Conservation (phyloP, 305 asterid genomes). For the Salvia sclarea region DNA sequence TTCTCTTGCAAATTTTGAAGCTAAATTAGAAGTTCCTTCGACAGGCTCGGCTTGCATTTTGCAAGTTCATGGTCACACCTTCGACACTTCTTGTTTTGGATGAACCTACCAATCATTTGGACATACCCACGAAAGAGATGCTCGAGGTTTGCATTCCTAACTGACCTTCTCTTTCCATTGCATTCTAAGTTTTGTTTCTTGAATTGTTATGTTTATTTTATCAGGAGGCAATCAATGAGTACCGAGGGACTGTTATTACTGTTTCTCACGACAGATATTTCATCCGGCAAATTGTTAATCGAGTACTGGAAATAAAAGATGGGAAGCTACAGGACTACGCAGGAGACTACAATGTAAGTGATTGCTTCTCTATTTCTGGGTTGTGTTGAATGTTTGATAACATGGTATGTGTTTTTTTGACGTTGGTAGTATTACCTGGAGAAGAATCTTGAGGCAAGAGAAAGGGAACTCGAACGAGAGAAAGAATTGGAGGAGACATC, state of each 20-base stretch:
- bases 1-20: background rate
- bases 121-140: conserved; percentile 97
- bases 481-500: conserved; percentile 89
- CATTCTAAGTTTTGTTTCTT: conserved; percentile 13
- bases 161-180: conserved; percentile 14
- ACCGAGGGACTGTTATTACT: conserved; percentile 84
- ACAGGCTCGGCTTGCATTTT: conserved; percentile 95
- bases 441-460: conserved; percentile 94
- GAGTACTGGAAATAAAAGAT: conserved; percentile 89
- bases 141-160: conserved; percentile 76
- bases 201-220: conserved; percentile 23
- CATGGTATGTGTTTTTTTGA: background rate
- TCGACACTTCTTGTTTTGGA: conserved; percentile 88
- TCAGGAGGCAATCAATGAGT: conserved; percentile 93
- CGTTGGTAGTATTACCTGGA: conserved; percentile 80
- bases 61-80: conserved; percentile 98
- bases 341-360: conserved; percentile 87
- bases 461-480: conserved; percentile 86
- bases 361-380: background rate
- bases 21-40: background rate
- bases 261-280: conserved; percentile 98
- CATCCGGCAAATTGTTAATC: conserved; percentile 86
- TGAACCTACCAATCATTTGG: conserved; percentile 96
- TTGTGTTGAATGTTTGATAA: background rate
- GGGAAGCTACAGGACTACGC: conserved; percentile 81